These are phyloP conservation scores for Pezicula rhizophila DNA, from an alignment of 2,329 filamentous ascomycete species.

Conservation along the genomic window DNA sequence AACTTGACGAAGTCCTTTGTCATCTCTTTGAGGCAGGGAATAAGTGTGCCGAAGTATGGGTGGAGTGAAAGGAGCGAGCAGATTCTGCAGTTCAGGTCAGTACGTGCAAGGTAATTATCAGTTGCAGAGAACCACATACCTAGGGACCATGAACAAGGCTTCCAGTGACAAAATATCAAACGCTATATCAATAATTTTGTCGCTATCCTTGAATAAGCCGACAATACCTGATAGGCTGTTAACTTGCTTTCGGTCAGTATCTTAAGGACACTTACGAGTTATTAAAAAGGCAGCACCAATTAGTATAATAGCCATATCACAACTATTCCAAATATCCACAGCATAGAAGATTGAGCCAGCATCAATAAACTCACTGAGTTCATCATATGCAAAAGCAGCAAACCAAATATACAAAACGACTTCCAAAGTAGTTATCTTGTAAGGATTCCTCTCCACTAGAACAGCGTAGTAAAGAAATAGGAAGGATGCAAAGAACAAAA, in stretches of 20 bases:
- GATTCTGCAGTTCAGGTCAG: slow-evolving; percentile 44
- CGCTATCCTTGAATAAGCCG: slow-evolving; percentile 56
- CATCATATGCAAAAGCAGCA: slow-evolving; percentile 80
- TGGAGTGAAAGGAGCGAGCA: slow-evolving; percentile 82
- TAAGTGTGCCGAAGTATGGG: slow-evolving; percentile 83
- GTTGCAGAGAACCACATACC: slow-evolving; percentile 29
- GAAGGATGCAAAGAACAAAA: slow-evolving; percentile 72
- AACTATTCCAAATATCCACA: slow-evolving; percentile 75
- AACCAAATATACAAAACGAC: slow-evolving; percentile 79
- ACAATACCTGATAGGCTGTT: slow-evolving; percentile 47
- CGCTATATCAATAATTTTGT: slow-evolving; percentile 64
- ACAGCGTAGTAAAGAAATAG: slow-evolving; percentile 82
- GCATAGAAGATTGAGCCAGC: slow-evolving; percentile 82
- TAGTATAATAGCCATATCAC: slow-evolving; percentile 67
- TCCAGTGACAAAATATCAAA: slow-evolving; percentile 89
- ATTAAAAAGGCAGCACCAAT: slow-evolving; percentile 67
- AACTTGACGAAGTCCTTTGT: slow-evolving; percentile 87
- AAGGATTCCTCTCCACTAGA: slow-evolving; percentile 64
- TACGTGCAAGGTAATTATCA: background rate
- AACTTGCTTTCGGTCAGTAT: background rate
- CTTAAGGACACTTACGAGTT: slow-evolving; percentile 51
- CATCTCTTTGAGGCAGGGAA: slow-evolving; percentile 92
- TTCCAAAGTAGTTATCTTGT: slow-evolving; percentile 62
- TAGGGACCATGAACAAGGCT: slow-evolving; percentile 81
- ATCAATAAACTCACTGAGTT: slow-evolving; percentile 77